Evolutionary conservation across 306 rosid genomes (phyloP), one percentile per base, ranked within the genome.

Genomic region (Fragaria ananassa): DNA sequence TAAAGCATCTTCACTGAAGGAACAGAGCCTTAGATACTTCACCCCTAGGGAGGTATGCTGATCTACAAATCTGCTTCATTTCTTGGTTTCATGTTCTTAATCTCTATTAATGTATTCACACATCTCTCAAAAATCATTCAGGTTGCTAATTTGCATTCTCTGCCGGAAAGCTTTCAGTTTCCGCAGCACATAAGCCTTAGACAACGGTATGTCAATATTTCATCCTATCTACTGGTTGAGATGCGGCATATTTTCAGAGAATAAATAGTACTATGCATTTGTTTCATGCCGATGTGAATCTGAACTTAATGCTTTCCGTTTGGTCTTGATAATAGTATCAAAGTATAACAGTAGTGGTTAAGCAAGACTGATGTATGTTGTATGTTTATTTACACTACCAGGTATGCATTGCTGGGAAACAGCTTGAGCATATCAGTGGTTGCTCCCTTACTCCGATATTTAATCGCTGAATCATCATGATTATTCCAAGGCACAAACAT

Each of bases 121-220:
- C 35, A 34, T 54, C 73, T 41, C 81, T 78, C 63, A 65, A 62
- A 62, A 50, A 53, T 53, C 57, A 14, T 70, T 46, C 63, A 95
- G 99, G 99, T 95, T 76, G 97, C 96, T 23, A 92, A 95, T 78
- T 74, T 95, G 79, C 97, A 89, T 83, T 91, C 93, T 56, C 87
- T 92, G 76, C 98, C 98, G 3, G 92, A 86, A 79, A 91, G 81
- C 74, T 95, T 92, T 74, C 79, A 83, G 73, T 95, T 95, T 72
- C 99, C 99, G 6, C 85, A 83, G 74, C 90, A 89, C 71, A 80
- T 89, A 50, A 91, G 90, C 77, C 98, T 92, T 79, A 81, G 88
- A 81, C 99, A 95, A 81, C 88, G 93, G 99, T 95, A 86, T 34
- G 86, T 0, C 27, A 37, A 63, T 54, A 61, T 63, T 77, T 68